These are phyloP conservation scores for Rhizopus sp. DNA, from an alignment of 371 early-diverging fungal species.

Conservation along the genomic window DNA sequence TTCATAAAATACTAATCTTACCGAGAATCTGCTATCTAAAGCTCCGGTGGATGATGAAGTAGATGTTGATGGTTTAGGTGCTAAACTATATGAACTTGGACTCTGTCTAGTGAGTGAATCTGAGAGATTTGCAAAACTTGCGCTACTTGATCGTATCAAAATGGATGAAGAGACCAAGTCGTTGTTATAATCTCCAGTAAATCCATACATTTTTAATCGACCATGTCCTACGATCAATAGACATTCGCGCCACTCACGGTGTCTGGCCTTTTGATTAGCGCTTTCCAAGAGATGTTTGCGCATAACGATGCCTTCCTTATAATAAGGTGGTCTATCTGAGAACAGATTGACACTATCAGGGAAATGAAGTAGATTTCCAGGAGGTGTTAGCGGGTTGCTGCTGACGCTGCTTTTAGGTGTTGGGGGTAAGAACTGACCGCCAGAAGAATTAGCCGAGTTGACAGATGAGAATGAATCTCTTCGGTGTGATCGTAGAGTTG, in stretches of 20 bases:
- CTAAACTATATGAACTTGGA: neutral
- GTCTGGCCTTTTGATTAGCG: constrained; percentile 76
- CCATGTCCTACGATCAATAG: constrained; percentile 74
- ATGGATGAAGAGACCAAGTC: constrained; percentile 31
- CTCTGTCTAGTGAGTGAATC: constrained; percentile 32
- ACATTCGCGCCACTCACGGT: constrained; percentile 89
- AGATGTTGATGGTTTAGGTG: neutral
- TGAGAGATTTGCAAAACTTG: constrained; percentile 43
- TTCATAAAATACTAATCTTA: constrained; percentile 9
- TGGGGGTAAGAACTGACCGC: constrained; percentile 1
- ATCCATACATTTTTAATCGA: constrained; percentile 76
- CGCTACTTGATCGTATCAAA: constrained; percentile 29
- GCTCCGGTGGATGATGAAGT: neutral
- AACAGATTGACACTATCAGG: constrained; percentile 19
- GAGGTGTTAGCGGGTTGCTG: constrained; percentile 6
- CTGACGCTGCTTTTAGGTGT: neutral
- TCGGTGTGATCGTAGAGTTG: constrained; percentile 2
- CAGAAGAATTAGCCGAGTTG: constrained; percentile 11
- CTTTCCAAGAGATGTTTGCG: constrained; percentile 84
- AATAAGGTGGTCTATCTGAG: constrained; percentile 41
- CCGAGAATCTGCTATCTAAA: constrained; percentile 26
- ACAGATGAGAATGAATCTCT: constrained; percentile 23
- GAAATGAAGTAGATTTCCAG: constrained; percentile 5
- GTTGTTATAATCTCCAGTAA: constrained; percentile 37
- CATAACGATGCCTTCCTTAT: constrained; percentile 79